phyloP scores from a whole-genome alignment of 805 yeast species.

The Limtongia smithiae region DNA sequence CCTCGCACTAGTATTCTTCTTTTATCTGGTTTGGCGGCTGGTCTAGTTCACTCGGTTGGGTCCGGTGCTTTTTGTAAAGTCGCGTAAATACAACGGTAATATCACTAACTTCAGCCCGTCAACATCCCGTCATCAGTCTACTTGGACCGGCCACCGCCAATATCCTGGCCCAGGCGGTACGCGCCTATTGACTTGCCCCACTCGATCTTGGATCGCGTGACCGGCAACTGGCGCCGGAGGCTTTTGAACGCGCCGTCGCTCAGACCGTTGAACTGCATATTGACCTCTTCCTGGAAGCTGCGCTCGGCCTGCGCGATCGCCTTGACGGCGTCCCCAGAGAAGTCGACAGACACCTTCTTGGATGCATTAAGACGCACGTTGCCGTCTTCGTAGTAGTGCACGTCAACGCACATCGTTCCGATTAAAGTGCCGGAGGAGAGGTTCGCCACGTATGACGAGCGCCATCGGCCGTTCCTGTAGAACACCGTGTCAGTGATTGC shows the following conservation, averaged over 20 bases:
- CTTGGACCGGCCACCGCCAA: conserved; percentile 34
- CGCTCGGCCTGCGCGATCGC: conserved; percentile 52
- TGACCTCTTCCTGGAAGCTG: conserved; percentile 54
- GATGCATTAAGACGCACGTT: conserved; percentile 71
- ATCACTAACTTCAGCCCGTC: no score
- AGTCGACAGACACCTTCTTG: conserved; percentile 32
- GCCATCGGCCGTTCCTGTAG: conserved; percentile 88
- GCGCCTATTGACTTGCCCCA: conserved; percentile 95
- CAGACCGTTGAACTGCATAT: conserved; percentile 61
- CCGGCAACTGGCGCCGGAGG: conserved; percentile 85
- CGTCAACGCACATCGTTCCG: conserved; percentile 63
- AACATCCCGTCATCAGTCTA: no score
- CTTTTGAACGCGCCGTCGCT: conserved; percentile 80
- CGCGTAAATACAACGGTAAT: no score
- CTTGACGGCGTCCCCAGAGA: conserved; percentile 26
- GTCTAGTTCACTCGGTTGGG: conserved; percentile 12
- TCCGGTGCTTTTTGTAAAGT: no score
- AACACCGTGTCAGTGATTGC: conserved; percentile 50
- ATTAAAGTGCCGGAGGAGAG: conserved; percentile 36
- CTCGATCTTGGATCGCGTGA: conserved; percentile 83
- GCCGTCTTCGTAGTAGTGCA: conserved; percentile 95
- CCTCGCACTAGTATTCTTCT: conserved; percentile 12
- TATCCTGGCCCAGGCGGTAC: conserved; percentile 81
- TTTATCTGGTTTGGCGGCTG: conserved; percentile 18
- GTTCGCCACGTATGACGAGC: conserved; percentile 55